Conservation (phyloP, 108 stramenopile genomes). For the Conticribra weissflogii region DNA sequence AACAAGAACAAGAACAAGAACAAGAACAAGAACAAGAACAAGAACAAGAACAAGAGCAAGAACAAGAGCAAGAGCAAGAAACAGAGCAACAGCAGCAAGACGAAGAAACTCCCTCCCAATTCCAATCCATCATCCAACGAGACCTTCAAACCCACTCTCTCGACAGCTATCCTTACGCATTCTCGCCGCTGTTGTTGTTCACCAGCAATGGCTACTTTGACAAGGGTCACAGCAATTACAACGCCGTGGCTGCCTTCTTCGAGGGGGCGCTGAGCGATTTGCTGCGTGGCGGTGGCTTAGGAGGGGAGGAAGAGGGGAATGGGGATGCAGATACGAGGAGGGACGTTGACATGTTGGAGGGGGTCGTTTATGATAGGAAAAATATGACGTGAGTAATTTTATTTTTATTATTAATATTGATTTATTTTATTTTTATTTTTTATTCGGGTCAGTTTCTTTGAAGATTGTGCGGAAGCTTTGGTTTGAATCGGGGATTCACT, state of each 20-base stretch:
- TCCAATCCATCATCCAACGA: too few species aligned
- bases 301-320: background rate
- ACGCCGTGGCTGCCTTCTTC: slow-evolving; percentile 57
- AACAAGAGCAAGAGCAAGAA: too few species aligned
- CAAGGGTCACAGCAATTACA: slow-evolving; percentile 55
- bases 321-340: background rate
- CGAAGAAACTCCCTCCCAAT: background rate
- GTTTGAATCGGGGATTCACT: too few species aligned
- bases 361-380: slow-evolving; percentile 56
- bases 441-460: background rate
- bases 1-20: background rate
- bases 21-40: background rate
- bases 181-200: slow-evolving; percentile 56
- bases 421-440: background rate
- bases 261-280: slow-evolving; percentile 19
- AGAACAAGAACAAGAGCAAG: too few species aligned
- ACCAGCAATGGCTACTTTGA: slow-evolving; percentile 42
- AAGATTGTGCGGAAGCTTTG: too few species aligned
- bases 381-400: slow-evolving; percentile 39
- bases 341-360: slow-evolving; percentile 48
- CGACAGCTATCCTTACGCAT: slow-evolving; percentile 62
- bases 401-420: background rate
- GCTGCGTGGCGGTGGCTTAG: background rate
- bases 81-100: background rate
- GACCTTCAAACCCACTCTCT: too few species aligned